These are phyloP conservation scores for Erythrophleum ivorense DNA, from an alignment of 331 rosid genomes.

Conservation along the genomic window DNA sequence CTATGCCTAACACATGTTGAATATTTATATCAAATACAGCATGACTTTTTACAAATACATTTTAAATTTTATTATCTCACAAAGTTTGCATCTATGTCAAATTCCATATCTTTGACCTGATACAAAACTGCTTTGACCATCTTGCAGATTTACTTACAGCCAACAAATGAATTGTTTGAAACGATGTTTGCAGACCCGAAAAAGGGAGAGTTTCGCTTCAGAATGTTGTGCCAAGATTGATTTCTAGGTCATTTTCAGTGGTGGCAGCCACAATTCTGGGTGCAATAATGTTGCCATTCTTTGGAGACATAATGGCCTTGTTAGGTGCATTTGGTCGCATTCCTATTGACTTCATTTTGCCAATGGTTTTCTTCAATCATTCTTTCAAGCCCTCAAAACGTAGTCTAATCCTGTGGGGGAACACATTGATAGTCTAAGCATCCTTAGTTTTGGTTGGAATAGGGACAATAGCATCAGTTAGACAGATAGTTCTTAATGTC, in stretches of 20 bases:
- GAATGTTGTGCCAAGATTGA: slow-evolving; percentile 69
- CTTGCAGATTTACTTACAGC: slow-evolving; percentile 73
- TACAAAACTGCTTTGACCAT: neutral
- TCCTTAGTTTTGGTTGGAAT: slow-evolving; percentile 58
- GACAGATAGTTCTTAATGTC: slow-evolving; percentile 77
- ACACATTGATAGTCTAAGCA: slow-evolving; percentile 57
- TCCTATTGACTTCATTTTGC: slow-evolving; percentile 83
- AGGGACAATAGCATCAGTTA: slow-evolving; percentile 73
- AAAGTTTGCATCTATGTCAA: neutral
- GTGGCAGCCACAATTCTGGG: slow-evolving; percentile 62
- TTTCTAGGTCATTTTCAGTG: slow-evolving; percentile 66
- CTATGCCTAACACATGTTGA: no score
- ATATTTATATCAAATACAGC: no score
- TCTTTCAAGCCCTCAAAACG: slow-evolving; percentile 79
- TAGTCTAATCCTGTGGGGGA: slow-evolving; percentile 58
- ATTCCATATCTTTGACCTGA: neutral
- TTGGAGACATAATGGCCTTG: slow-evolving; percentile 75
- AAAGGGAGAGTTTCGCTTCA: slow-evolving; percentile 61
- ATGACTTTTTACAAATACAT: no score
- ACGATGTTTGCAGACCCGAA: slow-evolving; percentile 68
- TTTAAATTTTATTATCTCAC: no score
- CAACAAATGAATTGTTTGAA: slow-evolving; percentile 78
- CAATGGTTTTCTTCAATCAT: slow-evolving; percentile 71
- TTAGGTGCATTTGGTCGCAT: slow-evolving; percentile 83
- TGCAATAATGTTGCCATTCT: slow-evolving; percentile 88